A percentile compares a stretch with the other conserved stretches of the same genome.
phyloP scores from a whole-genome alignment of 169 alveolate species.

The Cryptosporidium canis region DNA sequence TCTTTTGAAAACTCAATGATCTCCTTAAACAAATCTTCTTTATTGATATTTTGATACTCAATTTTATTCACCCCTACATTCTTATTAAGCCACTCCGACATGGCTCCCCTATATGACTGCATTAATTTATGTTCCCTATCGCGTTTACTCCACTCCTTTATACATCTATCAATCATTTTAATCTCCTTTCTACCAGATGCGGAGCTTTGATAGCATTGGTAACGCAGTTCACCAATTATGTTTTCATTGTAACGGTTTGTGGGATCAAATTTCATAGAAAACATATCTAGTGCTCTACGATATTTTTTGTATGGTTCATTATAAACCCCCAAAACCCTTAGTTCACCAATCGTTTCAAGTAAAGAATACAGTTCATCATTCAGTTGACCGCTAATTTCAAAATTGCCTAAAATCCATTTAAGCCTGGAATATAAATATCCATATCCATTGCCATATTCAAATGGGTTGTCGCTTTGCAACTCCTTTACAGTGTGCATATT shows the following conservation, averaged over 20 bases:
- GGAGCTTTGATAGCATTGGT: constrained; percentile 43
- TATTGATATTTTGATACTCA: background rate
- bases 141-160: constrained; percentile 44
- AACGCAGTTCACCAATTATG: constrained; percentile 16
- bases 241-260: background rate
- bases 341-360: constrained; percentile 44
- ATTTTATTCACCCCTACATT: background rate
- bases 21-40: background rate
- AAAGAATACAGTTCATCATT: constrained; percentile 20
- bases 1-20: background rate
- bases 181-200: constrained; percentile 61
- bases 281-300: constrained; percentile 40
- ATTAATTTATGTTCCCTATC: constrained; percentile 23
- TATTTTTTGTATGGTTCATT: constrained; percentile 49
- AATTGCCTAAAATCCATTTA: constrained; percentile 21
- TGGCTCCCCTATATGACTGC: constrained; percentile 33
- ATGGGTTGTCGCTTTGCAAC: background rate
- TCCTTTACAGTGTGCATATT: background rate
- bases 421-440: constrained; percentile 43
- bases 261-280: constrained; percentile 1
- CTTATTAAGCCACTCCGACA: constrained; percentile 52
- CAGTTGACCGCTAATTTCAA: background rate
- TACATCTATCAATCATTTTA: constrained; percentile 19
- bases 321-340: constrained; percentile 31
- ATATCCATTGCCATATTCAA: constrained; percentile 40